These are phyloP conservation scores for Melampsora abietis-canadensis DNA, from an alignment of 1,284 basidiomycete genomes.

Conservation along the genomic window DNA sequence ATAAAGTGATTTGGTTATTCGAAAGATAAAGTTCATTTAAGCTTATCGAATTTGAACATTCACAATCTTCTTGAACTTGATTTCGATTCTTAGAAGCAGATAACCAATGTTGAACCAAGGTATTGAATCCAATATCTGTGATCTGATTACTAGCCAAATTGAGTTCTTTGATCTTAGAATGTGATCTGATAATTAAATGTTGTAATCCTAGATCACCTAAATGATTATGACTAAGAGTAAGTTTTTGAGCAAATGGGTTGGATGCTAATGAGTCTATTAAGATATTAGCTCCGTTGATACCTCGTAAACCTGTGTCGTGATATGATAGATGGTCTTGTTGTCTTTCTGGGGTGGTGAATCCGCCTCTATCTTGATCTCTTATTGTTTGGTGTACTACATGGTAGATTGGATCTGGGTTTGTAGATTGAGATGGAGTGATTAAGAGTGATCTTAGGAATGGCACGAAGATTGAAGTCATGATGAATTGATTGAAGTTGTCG, in stretches of 20 bases:
- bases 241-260: slow-evolving; percentile 13
- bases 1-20: background rate
- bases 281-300: slow-evolving; percentile 7
- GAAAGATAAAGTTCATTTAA: slow-evolving; percentile 4
- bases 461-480: background rate
- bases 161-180: slow-evolving; percentile 10
- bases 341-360: slow-evolving; percentile 23
- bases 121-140: background rate
- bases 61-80: background rate
- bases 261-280: slow-evolving; percentile 3
- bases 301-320: slow-evolving; percentile 23
- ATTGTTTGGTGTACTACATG: slow-evolving; percentile 14
- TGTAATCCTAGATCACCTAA: slow-evolving; percentile 12
- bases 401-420: background rate
- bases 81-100: background rate
- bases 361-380: slow-evolving; percentile 16
- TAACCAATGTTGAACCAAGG: background rate
- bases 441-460: slow-evolving; percentile 19
- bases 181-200: background rate
- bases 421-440: background rate
- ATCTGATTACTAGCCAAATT: slow-evolving; percentile 21
- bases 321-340: slow-evolving; percentile 26
- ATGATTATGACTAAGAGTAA: slow-evolving; percentile 22
- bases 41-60: background rate
- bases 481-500: too few species aligned